Conservation (phyloP, 2,329 filamentous ascomycete genomes). For the Botrytis galanthina region DNA sequence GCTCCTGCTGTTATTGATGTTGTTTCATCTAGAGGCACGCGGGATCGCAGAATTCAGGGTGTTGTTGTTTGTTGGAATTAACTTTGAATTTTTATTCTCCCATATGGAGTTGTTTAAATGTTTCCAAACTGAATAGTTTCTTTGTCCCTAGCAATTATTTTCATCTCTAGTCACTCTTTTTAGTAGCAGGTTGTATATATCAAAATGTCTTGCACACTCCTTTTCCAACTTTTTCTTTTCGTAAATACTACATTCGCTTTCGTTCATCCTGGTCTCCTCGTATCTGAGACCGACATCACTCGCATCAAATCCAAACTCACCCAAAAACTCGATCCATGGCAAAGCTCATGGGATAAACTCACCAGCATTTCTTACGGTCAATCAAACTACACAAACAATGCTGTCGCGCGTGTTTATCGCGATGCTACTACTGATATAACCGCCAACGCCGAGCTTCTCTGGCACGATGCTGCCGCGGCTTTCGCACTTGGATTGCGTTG, state of each 20-base stretch:
- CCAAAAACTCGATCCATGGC: slow-evolving; percentile 16
- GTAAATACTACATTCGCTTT: neutral
- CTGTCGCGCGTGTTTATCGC: neutral
- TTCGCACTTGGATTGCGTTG: neutral
- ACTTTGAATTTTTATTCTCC: too few species aligned
- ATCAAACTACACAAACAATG: neutral
- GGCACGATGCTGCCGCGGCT: neutral
- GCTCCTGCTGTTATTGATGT: neutral
- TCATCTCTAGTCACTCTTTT: neutral
- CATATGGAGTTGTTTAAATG: neutral
- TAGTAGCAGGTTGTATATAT: neutral
- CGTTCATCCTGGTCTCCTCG: neutral
- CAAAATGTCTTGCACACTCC: neutral
- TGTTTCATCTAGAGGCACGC: neutral
- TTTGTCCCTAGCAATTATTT: neutral
- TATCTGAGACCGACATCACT: neutral
- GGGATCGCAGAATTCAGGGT: neutral
- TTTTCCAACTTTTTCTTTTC: neutral
- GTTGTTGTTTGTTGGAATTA: neutral
- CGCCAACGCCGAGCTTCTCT: neutral
- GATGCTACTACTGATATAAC: neutral
- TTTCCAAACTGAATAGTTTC: neutral
- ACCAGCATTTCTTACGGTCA: slow-evolving; percentile 8
- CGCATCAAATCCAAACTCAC: slow-evolving; percentile 14
- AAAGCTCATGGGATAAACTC: slow-evolving; percentile 19